Evolutionary conservation across 2,329 filamentous ascomycete genomes (phyloP).

Genomic region (Aspergillus luchuensis): DNA sequence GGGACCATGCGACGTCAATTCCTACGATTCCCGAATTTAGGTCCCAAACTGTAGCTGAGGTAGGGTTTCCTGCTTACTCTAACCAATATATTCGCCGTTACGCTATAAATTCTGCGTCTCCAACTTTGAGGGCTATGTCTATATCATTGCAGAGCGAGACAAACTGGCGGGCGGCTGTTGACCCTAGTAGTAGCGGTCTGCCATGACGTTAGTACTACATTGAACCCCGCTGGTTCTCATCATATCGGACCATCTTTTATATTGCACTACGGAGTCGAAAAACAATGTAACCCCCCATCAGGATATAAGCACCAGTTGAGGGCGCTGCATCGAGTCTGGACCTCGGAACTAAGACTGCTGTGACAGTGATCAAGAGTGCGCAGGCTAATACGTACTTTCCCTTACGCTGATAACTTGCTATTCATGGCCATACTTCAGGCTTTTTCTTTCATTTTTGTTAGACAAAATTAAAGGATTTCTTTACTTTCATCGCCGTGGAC

Average conservation of each 20-base stretch:
- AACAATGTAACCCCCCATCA: neutral
- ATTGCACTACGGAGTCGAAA: neutral
- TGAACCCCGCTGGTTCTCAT: neutral
- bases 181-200: neutral
- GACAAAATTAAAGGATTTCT: neutral
- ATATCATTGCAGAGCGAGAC: neutral
- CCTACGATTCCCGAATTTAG: neutral
- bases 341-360: neutral
- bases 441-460: neutral
- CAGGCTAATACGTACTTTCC: neutral
- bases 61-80: neutral
- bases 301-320: neutral
- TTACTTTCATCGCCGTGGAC: neutral
- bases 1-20: neutral
- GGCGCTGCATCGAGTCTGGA: neutral
- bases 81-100: no score
- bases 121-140: no score
- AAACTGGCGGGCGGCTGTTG: neutral
- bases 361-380: neutral
- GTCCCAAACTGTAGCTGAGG: neutral
- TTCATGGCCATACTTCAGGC: neutral
- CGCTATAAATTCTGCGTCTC: no score
- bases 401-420: neutral
- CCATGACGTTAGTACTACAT: neutral
- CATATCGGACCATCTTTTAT: neutral